Conservation (phyloP, 345 rosid species). For the Erucastrum elatum region DNA sequence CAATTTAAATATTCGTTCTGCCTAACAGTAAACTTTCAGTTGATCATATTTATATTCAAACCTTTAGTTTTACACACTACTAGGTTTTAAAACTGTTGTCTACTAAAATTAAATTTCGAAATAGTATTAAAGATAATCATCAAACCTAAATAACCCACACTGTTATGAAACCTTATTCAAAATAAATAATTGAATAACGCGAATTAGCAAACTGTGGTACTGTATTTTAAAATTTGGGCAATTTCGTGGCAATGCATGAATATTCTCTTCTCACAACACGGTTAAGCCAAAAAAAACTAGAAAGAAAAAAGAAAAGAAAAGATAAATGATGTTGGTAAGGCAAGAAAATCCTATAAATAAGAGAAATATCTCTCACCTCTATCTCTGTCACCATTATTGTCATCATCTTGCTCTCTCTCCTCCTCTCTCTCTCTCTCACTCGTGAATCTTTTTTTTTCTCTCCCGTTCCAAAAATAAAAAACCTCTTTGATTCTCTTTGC, state of each 20-base stretch:
- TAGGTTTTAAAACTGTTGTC: no score
- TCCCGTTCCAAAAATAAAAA: background rate
- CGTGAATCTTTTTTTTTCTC: background rate
- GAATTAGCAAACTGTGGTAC: background rate
- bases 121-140: no score
- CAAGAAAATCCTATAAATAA: background rate
- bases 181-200: no score
- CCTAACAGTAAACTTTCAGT: background rate
- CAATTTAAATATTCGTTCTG: background rate
- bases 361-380: background rate
- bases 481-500: background rate
- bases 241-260: background rate
- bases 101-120: no score
- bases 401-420: background rate
- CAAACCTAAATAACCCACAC: no score
- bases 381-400: background rate
- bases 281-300: background rate
- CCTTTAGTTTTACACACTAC: no score
- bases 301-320: background rate
- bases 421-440: background rate
- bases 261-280: background rate
- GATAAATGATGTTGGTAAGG: background rate
- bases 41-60: no score
- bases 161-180: no score
- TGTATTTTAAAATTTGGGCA: background rate